phyloP scores from a whole-genome alignment of 495 filamentous ascomycete species.

The Elaphomyces granulatus region DNA sequence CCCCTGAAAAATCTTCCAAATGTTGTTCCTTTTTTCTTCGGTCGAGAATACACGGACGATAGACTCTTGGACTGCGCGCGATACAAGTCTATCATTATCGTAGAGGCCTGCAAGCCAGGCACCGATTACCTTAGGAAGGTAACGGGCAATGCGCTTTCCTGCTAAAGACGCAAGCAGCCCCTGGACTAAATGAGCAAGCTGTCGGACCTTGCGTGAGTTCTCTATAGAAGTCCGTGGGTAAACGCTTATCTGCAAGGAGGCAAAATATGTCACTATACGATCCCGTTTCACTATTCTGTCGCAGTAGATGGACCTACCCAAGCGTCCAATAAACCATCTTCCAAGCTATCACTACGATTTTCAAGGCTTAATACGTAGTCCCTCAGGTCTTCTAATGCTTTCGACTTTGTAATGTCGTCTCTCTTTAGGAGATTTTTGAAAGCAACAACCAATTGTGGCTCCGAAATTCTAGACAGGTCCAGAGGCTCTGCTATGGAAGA shows the following conservation, averaged over 20 bases:
- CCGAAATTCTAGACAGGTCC: conserved; percentile 60
- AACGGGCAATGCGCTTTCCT: conserved; percentile 65
- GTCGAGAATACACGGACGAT: conserved; percentile 59
- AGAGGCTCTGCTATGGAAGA: conserved; percentile 65
- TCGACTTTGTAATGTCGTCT: conserved; percentile 83
- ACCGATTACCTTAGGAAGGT: conserved; percentile 61
- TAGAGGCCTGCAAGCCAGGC: conserved; percentile 81
- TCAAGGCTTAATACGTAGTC: conserved; percentile 39
- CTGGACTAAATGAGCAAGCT: conserved; percentile 63
- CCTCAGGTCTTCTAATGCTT: conserved; percentile 77
- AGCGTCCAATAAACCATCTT: conserved; percentile 65
- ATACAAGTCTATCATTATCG: conserved; percentile 64
- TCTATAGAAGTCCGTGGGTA: conserved; percentile 86
- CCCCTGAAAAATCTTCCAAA: conserved; percentile 64
- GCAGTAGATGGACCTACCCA: conserved; percentile 50
- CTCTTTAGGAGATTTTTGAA: conserved; percentile 91
- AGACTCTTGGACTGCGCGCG: conserved; percentile 58
- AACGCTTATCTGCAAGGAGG: conserved; percentile 49
- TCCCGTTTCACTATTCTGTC: conserved; percentile 2
- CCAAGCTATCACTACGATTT: conserved; percentile 38
- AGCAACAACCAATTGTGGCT: conserved; percentile 67
- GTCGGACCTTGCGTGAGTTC: conserved; percentile 70
- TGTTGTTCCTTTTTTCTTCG: conserved; percentile 55
- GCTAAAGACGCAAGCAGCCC: conserved; percentile 54
- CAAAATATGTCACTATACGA: conserved; percentile 10